Percentiles rank a stretch among this genome's conserved stretches.
These are phyloP conservation scores for Euptelea pleiosperma DNA, from an alignment of 164 flowering plant species.

Conservation along the genomic window DNA sequence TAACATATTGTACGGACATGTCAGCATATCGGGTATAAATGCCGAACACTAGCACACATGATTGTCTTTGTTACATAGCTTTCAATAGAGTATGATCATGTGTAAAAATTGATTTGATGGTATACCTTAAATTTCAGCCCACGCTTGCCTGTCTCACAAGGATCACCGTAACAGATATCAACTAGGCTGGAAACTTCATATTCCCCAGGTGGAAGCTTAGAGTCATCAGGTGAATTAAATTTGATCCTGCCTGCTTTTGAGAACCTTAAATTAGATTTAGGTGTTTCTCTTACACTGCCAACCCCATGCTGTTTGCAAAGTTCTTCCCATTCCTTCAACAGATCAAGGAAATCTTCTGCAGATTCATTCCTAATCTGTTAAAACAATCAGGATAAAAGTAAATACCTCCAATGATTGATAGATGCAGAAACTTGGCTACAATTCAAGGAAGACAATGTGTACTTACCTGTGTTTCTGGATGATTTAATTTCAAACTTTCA, in stretches of 20 bases:
- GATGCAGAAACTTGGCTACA: constrained; percentile 2
- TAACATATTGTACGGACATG: too few species aligned
- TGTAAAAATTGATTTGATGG: neutral
- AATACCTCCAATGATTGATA: neutral
- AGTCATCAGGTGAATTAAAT: constrained; percentile 16
- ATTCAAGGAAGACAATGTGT: constrained; percentile 1
- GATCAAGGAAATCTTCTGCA: constrained; percentile 74
- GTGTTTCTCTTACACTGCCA: constrained; percentile 15
- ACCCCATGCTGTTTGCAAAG: constrained; percentile 48
- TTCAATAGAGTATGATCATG: too few species aligned
- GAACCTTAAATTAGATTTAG: constrained; percentile 16
- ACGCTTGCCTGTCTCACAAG: constrained; percentile 50
- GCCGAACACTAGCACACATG: too few species aligned
- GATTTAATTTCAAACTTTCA: constrained; percentile 75
- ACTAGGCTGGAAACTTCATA: constrained; percentile 61
- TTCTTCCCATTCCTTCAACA: constrained; percentile 78
- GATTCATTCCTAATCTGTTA: constrained; percentile 75
- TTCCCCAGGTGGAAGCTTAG: constrained; percentile 43
- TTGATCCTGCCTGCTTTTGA: constrained; percentile 11
- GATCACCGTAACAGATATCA: constrained; percentile 81
- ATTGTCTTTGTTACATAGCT: too few species aligned
- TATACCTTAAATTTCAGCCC: constrained; percentile 71
- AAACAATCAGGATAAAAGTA: constrained; percentile 7
- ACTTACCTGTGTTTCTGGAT: constrained; percentile 74
- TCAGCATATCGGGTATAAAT: too few species aligned